Evolutionary conservation across 2,329 filamentous ascomycete species (phyloP), one percentile per base, ranked within the genome.

Genomic region (Apiospora phragmitis): DNA sequence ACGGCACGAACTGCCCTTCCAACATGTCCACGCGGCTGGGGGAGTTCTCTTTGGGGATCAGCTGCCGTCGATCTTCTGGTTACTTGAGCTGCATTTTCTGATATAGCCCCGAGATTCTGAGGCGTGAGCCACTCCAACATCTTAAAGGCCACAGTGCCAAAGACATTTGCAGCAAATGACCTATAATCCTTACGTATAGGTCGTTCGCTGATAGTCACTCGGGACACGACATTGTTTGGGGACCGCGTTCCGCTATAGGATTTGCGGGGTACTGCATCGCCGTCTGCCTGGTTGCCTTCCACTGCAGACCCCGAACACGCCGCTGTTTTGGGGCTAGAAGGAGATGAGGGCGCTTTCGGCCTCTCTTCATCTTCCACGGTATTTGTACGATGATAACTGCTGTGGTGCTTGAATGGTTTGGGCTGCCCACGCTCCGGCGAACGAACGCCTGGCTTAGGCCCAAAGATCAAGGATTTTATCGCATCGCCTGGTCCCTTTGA

Each of bases 71-170:
- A 68, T 70, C 26, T 79, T 76, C n/a, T 77, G 74, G 71, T 38
- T 21, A 68, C 32, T 24, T 51, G 67, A 14, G 67, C 55, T 45
- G 82, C 78, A 68, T 81, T 83, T 21, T 82, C 76, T 0, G 83
- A 81, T 80, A 90, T 85, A 12, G 83, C 81, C 26, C 85, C 83
- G 4, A 90, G 77, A n/a, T 84, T 86, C 69, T 84, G 84, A 0
- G 89, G 89, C 1, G 89, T 90, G n/a, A 92, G 81, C 90, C 90
- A 92, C 77, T 92, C 90, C 4, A 92, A 76, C 89, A 92, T 92
- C 75, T 90, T 91, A 79, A 92, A 90, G 14, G 91, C 87, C 14
- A 88, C 87, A 0, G 90, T 91, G 8, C 86, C 89, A 75, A 92
- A 92, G 9, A 91, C 82, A 73, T 90, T 90, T 8, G 88, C 88